Conservation (phyloP, 176 grass and related monocot species). For the Lolium multiflorum region DNA sequence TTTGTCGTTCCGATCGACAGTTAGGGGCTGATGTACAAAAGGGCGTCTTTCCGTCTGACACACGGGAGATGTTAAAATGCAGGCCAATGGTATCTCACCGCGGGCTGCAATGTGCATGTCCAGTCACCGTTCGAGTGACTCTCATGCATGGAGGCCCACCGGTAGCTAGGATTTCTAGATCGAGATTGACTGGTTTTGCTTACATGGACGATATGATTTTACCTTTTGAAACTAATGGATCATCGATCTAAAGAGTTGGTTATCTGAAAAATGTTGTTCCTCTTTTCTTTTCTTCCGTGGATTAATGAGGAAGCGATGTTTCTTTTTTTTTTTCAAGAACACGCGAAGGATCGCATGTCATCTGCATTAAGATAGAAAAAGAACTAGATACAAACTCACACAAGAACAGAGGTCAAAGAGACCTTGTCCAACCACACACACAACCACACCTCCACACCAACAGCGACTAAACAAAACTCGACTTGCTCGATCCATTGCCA, state of each 20-base stretch:
- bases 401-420: too few relatives aligned
- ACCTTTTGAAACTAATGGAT: background rate
- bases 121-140: slow-evolving; percentile 23
- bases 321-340: too few relatives aligned
- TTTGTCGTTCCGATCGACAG: slow-evolving; percentile 17
- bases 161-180: background rate
- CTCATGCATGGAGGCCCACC: background rate
- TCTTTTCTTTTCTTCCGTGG: background rate
- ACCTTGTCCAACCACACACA: too few relatives aligned
- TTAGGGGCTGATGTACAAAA: slow-evolving; percentile 25
- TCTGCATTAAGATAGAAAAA: too few relatives aligned
- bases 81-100: slow-evolving; percentile 34
- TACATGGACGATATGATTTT: background rate
- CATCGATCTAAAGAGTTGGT: background rate
- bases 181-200: background rate
- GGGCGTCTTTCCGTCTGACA: slow-evolving; percentile 2
- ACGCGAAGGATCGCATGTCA: too few relatives aligned
- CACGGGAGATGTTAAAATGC: slow-evolving; percentile 29
- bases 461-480: too few relatives aligned
- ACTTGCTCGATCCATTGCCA: too few relatives aligned
- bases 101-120: slow-evolving; percentile 24
- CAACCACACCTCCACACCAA: too few relatives aligned
- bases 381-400: too few relatives aligned
- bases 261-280: background rate
- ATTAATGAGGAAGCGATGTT: slow-evolving; percentile 12